Evolutionary conservation across 345 rosid species (phyloP).

Genomic region (Gossypium rotundifolium): DNA sequence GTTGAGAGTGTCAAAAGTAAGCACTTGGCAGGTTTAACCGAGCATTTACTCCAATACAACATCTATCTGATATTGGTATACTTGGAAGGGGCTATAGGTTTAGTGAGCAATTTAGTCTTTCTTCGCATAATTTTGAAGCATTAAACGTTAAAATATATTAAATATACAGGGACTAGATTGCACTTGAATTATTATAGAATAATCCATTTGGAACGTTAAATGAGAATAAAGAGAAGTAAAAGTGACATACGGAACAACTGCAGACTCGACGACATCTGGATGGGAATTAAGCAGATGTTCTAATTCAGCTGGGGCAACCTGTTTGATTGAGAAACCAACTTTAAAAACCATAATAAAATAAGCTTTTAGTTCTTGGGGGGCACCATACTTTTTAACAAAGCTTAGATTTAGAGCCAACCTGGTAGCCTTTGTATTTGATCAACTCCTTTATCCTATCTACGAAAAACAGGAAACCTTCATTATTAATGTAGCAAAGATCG

Average conservation of each 20-base stretch:
- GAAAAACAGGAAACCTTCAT: conserved; percentile 49
- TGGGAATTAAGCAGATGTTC: conserved; percentile 50
- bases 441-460: conserved; percentile 57
- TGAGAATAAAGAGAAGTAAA: background rate
- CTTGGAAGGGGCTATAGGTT: too few relatives aligned
- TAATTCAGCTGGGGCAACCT: conserved; percentile 60
- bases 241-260: conserved; percentile 46
- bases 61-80: too few relatives aligned
- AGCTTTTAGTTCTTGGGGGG: background rate
- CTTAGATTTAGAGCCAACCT: conserved; percentile 28
- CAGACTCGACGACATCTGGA: conserved; percentile 46
- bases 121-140: too few relatives aligned
- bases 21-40: background rate
- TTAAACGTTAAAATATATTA: too few relatives aligned
- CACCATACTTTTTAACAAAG: background rate
- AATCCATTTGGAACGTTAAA: too few relatives aligned
- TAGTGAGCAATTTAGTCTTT: too few relatives aligned
- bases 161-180: too few relatives aligned
- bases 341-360: background rate
- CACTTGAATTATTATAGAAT: too few relatives aligned
- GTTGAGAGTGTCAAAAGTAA: background rate
- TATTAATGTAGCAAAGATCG: conserved; percentile 54
- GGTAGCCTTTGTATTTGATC: conserved; percentile 63
- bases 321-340: background rate
- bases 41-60: background rate